Evolutionary conservation across 1,284 basidiomycete genomes (phyloP), one percentile per base, ranked within the genome.

Genomic region (Laetiporus sulphureus): DNA sequence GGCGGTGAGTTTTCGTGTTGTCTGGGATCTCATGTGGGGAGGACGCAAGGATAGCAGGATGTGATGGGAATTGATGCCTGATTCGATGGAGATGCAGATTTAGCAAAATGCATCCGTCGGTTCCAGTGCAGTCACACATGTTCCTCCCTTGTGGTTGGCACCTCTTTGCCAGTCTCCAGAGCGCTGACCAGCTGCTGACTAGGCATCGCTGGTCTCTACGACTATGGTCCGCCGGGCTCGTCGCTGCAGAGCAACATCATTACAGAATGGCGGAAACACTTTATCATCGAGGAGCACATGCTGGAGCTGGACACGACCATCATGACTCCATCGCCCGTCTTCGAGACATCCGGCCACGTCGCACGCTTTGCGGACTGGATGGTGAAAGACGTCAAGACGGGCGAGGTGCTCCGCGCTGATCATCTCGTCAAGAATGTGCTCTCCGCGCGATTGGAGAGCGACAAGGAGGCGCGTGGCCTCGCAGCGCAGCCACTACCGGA

Each of bases 351-450:
- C 23, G 96, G 96, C 25, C 96, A 99, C 67, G 96, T 99, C 44
- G 95, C 95, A 48, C 83, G 95, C 57, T 99, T 99, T 60, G 89
- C 95, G 15, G 96, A 99, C 62, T 99, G 94, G 94, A 99, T 99
- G 96, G 89, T 91, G 61, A 96, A 96, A 70, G 96, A 99, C 58
- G 67, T 69, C 18, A 83, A 91, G 71, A 96, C 87, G 23, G 94
- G 94, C 36, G 94, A 99, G 60, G 96, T 99, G 42, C 84, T 96
- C 57, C 85, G 96, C 42, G 95, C 95, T 13, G 95, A 99, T 64
- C 96, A 99, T 66, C 79, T 99, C 22, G 91, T 99, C 50, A 93
- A 94, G 65, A 86, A 73, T 50, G 95, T 98, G 23, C 72, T 99
- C 35, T 89, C 96, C 65, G 88, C 91, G 3, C 72, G 94, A 34